Evolutionary conservation across 805 yeast species (phyloP), one percentile per base, ranked within the genome.

Genomic region (Pichia paraexigua): DNA sequence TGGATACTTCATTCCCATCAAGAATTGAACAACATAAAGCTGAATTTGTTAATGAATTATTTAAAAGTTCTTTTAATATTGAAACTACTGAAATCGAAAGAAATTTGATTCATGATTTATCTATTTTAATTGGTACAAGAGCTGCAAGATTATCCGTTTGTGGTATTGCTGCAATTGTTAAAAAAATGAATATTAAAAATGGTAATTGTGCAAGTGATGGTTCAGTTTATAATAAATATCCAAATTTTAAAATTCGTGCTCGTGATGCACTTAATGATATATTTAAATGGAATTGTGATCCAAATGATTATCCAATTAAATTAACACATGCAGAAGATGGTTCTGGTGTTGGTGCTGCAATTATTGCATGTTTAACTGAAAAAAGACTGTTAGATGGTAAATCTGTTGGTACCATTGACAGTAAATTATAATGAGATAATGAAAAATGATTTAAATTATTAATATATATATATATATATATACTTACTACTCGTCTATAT

Each of bases 181-280:
- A 83, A 67, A 90, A 90, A 82, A 84, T 92, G 76, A 82, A 81
- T 53, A 80, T 83, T 75, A 70, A 72, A 58, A 76, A 84, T 41
- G 91, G 83, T 48, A 90, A 89, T 65, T 88, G 91, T 70, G 99
- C 98, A 50, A 96, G 97, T 56, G 99, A 92, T 67, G 98, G 99
- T 57, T 89, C 97, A 13, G 98, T 92, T 41, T 88, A 77, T 78
- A 89, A 90, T 80, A 86, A 78, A 71, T 94, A 92, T 74, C 98
- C 99, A 48, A 85, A 83, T 52, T 92, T 92, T 80, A 79, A 84
- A 69, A 84, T 83, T 64, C 80, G 96, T 65, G 96, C 96, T 37
- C 95, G 95, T 46, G 76, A 77, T 65, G 97, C 87, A 53, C 78
- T 92, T 66, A 82, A 83, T 70, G 97, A 90, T 66, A 89, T 92